Evolutionary conservation across 2,329 filamentous ascomycete species (phyloP).

Genomic region (Onygena corvina): DNA sequence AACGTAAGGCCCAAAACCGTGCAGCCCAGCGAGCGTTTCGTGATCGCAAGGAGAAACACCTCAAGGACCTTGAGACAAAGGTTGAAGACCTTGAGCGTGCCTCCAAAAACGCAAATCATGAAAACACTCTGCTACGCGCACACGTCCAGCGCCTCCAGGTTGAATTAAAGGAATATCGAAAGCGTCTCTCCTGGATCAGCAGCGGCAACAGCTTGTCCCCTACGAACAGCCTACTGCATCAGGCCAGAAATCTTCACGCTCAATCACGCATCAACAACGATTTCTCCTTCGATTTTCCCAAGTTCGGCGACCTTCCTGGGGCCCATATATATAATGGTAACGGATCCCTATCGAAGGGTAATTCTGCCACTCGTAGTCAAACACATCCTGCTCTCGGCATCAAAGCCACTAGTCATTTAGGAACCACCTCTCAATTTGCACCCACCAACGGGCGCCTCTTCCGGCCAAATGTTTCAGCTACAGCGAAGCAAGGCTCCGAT

Average conservation of each 20-base stretch:
- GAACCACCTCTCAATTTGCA: background rate
- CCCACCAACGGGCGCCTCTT: background rate
- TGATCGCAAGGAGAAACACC: slow-evolving; percentile 79
- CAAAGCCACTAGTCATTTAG: background rate
- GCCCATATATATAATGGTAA: slow-evolving; percentile 38
- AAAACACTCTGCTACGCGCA: slow-evolving; percentile 72
- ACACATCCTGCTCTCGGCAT: slow-evolving; percentile 5
- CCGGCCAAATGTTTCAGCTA: background rate
- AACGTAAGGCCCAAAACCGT: slow-evolving; percentile 78
- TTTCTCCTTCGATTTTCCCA: slow-evolving; percentile 93
- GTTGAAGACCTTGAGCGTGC: slow-evolving; percentile 60
- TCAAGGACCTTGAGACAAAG: slow-evolving; percentile 43
- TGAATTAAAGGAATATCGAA: slow-evolving; percentile 83
- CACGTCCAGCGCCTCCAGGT: slow-evolving; percentile 77
- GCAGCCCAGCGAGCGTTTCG: slow-evolving; percentile 87
- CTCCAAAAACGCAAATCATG: slow-evolving; percentile 68
- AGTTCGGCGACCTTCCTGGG: slow-evolving; percentile 64
- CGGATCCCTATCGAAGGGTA: background rate
- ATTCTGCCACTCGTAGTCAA: background rate
- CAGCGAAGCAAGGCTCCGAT: background rate
- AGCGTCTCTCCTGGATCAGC: slow-evolving; percentile 57
- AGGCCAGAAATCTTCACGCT: slow-evolving; percentile 38
- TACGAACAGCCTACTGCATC: slow-evolving; percentile 32
- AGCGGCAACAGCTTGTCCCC: slow-evolving; percentile 38
- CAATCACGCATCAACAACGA: slow-evolving; percentile 58